Evolutionary conservation across 306 rosid genomes (phyloP).

Genomic region (Lagenaria siceraria): DNA sequence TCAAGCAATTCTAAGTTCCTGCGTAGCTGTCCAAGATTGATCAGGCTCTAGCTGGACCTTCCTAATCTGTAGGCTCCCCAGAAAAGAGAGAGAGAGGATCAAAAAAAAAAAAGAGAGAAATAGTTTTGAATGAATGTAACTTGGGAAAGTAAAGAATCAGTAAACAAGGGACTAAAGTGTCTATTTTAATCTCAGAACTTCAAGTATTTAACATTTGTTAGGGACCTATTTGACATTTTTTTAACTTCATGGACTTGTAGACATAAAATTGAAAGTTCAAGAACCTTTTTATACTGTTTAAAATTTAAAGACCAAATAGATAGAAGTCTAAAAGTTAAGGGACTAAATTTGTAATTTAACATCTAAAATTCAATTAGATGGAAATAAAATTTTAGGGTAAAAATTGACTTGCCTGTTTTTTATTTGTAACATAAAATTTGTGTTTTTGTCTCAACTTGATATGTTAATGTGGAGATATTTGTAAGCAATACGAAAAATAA

Average conservation of each 20-base stretch:
- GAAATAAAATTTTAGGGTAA: no score
- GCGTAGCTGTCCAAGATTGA: slow-evolving; percentile 83
- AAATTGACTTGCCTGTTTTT: neutral
- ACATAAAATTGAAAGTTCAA: no score
- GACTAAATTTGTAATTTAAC: no score
- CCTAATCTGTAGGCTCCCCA: slow-evolving; percentile 47
- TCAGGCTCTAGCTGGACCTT: slow-evolving; percentile 57
- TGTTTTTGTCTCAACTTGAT: neutral
- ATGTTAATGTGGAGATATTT: neutral
- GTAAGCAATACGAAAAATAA: neutral
- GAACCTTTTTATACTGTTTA: no score
- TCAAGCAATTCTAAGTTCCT: slow-evolving; percentile 56
- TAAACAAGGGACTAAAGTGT: no score
- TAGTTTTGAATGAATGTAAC: neutral
- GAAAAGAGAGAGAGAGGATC: neutral
- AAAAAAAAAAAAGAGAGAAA: no score
- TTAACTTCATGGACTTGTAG: no score
- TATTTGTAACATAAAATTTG: neutral
- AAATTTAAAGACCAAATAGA: no score
- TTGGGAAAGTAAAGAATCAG: neutral
- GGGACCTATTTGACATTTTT: no score
- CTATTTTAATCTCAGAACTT: no score
- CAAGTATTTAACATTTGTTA: no score
- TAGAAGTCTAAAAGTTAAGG: no score
- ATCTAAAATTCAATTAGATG: neutral